Evolutionary conservation across 1,139 yeast species (phyloP), one percentile per base, ranked within the genome.

Genomic region (Zygoascus hellenicus): DNA sequence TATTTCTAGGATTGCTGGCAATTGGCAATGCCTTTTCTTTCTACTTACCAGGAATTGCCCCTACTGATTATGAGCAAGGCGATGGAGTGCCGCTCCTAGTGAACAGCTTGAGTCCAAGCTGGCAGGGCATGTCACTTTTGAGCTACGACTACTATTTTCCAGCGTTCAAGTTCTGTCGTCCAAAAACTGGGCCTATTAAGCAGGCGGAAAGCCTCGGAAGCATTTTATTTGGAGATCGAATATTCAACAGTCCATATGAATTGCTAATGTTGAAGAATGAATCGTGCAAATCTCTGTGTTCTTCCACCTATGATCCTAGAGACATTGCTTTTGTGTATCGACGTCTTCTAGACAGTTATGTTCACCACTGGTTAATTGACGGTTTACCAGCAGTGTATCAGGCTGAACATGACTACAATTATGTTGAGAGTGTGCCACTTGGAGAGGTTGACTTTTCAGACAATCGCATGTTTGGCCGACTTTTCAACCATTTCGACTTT

Each of bases 11-110:
- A 7, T 5, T 22, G 4, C 7, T 22, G 7, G 26, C 29, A 32
- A 13, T 38, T 19, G 14, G 42, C 42, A 38, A 26, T n/a, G 59
- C 69, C 14, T 57, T 62, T 45, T 95, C 82, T 2, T 90, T 90
- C 68, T 90, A 90, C 63, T 72, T 92, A 52, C 97, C 97, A 0
- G 97, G 97, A 10, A 94, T 89, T 29, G 95, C 97, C 0, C 97
- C 98, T 15, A 85, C 94, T 1, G 83, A 90, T 49, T 92, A 90
- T 63, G 73, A 76, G 44, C 71, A 76, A 52, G 89, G 83, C 45
- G 94, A 89, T 47, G 58, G 60, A 2, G 81, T 92, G 45, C 90
- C 95, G 5, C 70, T 92, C 49, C 70, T 83, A 48, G 98, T 92
- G 38, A 92, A 92, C 64, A 94, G 89, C 59, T 76, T 92, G 58